These are phyloP conservation scores for Paracorniculantispora psalliotae DNA, from an alignment of 2,329 filamentous ascomycete genomes.

Conservation along the genomic window DNA sequence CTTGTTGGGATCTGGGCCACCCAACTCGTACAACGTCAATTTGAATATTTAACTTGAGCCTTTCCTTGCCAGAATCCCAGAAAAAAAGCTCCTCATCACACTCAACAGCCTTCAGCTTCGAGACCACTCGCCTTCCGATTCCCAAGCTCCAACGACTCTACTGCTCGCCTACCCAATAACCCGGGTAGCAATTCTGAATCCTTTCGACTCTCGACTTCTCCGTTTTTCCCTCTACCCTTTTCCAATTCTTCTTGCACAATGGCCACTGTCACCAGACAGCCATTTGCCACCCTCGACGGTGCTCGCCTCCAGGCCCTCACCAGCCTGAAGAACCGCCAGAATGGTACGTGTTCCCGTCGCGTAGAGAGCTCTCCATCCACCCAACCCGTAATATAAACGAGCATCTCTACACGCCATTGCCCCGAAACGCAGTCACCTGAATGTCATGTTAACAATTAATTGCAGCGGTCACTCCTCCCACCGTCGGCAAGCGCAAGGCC, in stretches of 20 bases:
- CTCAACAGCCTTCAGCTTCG: too few relatives aligned
- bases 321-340: conserved; percentile 74
- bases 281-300: conserved; percentile 68
- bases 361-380: not conserved
- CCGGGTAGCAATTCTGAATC: too few relatives aligned
- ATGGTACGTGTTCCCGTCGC: conserved; percentile 48
- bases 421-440: not conserved
- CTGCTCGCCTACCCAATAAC: too few relatives aligned
- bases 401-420: not conserved
- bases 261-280: conserved; percentile 59
- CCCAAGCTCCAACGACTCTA: too few relatives aligned
- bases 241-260: conserved; percentile 31
- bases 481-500: conserved; percentile 52
- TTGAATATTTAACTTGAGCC: too few relatives aligned
- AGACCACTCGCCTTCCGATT: too few relatives aligned
- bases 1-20: too few relatives aligned
- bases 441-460: not conserved
- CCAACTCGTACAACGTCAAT: too few relatives aligned
- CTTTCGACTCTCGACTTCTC: not conserved
- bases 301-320: conserved; percentile 66
- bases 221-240: not conserved
- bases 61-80: too few relatives aligned
- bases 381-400: not conserved
- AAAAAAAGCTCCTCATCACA: too few relatives aligned
- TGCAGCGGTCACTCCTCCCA: conserved; percentile 37